These are phyloP conservation scores for Athelia psychrophila DNA, from an alignment of 1,284 basidiomycete genomes.

Conservation along the genomic window DNA sequence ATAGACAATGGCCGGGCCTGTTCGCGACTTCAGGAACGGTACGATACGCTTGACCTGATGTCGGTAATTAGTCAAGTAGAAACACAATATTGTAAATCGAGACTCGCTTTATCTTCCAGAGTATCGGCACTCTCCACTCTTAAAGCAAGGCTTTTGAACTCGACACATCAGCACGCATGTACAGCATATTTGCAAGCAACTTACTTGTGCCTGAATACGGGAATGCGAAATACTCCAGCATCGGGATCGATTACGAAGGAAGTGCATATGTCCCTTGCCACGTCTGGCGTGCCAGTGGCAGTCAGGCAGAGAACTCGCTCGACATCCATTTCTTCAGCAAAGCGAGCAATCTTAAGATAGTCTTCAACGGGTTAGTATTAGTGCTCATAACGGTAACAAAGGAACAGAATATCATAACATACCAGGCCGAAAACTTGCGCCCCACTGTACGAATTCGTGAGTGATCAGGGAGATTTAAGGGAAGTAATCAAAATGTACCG, in stretches of 20 bases:
- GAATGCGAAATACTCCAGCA: slow-evolving; percentile 38
- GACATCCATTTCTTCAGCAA: slow-evolving; percentile 57
- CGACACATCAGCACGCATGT: no score
- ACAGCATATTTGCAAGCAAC: slow-evolving; percentile 6
- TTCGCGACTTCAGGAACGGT: slow-evolving; percentile 49
- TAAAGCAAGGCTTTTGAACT: slow-evolving; percentile 63
- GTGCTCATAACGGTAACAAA: background rate
- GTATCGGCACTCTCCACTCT: slow-evolving; percentile 48
- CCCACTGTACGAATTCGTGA: slow-evolving; percentile 35
- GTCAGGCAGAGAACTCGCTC: slow-evolving; percentile 75
- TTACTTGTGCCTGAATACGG: slow-evolving; percentile 39
- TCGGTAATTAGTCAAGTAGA: no score
- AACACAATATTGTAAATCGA: no score
- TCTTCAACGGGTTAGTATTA: slow-evolving; percentile 14
- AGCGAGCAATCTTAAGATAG: slow-evolving; percentile 54
- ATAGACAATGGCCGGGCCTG: slow-evolving; percentile 61
- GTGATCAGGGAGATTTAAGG: no score
- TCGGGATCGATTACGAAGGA: slow-evolving; percentile 46
- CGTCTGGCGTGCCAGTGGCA: slow-evolving; percentile 66
- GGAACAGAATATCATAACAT: slow-evolving; percentile 1
- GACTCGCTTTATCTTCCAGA: slow-evolving; percentile 30
- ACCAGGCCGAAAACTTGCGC: slow-evolving; percentile 52
- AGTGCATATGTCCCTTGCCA: slow-evolving; percentile 63
- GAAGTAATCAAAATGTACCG: slow-evolving; percentile 18
- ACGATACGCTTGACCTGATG: slow-evolving; percentile 26